Percentiles rank a stretch among this genome's conserved stretches.
Conservation (phyloP, 1,139 yeast species). For the Eremothecium cymbalariae region DNA sequence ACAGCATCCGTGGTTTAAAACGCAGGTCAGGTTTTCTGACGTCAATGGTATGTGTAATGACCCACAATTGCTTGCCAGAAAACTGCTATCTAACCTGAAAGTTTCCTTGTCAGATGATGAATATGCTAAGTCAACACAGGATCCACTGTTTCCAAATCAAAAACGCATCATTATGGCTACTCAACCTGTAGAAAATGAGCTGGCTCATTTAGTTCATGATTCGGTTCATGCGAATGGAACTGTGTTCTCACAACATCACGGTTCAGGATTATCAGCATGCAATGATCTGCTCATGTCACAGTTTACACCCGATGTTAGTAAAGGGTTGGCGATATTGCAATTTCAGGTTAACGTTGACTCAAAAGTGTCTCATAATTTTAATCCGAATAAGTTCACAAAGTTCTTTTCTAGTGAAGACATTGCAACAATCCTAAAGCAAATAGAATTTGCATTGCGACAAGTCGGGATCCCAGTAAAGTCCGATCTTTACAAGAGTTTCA, state of each 20-base stretch:
- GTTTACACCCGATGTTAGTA: slow-evolving; percentile 13
- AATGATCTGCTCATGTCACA: slow-evolving; percentile 9
- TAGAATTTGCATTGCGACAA: slow-evolving; percentile 23
- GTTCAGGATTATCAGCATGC: too few species aligned
- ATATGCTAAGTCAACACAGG: slow-evolving; percentile 29
- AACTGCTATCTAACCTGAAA: slow-evolving; percentile 39
- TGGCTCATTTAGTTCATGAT: slow-evolving; percentile 23
- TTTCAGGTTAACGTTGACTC: slow-evolving; percentile 14
- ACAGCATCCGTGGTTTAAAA: slow-evolving; percentile 46
- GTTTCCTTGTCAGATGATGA: slow-evolving; percentile 42
- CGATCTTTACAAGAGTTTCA: slow-evolving; percentile 21
- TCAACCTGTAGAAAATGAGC: slow-evolving; percentile 23
- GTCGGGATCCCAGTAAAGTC: slow-evolving; percentile 23
- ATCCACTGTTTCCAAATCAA: slow-evolving; percentile 8
- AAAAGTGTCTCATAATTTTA: slow-evolving; percentile 14
- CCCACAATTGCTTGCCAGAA: slow-evolving; percentile 39
- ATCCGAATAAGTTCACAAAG: slow-evolving; percentile 26
- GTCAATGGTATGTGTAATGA: slow-evolving; percentile 42
- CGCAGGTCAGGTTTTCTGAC: slow-evolving; percentile 37
- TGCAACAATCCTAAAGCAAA: slow-evolving; percentile 19
- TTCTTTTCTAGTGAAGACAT: slow-evolving; percentile 25
- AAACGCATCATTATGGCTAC: slow-evolving; percentile 17
- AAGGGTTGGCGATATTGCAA: slow-evolving; percentile 27
- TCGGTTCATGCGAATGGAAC: slow-evolving; percentile 9
- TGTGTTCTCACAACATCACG: slow-evolving; percentile 19